Conservation (phyloP, 306 rosid species). For the Calophaca sinica region DNA sequence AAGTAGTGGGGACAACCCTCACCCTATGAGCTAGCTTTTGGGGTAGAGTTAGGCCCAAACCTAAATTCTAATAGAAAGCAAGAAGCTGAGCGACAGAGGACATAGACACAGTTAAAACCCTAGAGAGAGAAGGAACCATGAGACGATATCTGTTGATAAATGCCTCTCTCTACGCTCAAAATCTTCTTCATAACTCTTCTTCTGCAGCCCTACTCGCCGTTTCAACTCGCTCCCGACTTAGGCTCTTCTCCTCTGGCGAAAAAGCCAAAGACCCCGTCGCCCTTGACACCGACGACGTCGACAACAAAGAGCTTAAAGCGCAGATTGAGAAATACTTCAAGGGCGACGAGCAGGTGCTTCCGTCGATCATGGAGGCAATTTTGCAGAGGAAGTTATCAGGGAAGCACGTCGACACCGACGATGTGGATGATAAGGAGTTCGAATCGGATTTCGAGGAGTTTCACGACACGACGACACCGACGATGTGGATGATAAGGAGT, state of each 20-base stretch:
- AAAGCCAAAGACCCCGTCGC: constrained; percentile 31
- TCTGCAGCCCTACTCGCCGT: constrained; percentile 43
- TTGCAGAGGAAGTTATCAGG: constrained; percentile 67
- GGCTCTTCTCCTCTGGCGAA: constrained; percentile 61
- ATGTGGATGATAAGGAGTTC: constrained; percentile 60
- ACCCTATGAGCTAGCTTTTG: no score
- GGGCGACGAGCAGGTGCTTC: constrained; percentile 77
- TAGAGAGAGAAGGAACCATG: constrained; percentile 35
- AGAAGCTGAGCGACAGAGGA: not conserved
- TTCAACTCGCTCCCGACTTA: constrained; percentile 45
- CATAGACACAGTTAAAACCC: constrained; percentile 30
- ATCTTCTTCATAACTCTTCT: constrained; percentile 50
- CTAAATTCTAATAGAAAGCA: not conserved
- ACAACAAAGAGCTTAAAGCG: constrained; percentile 70
- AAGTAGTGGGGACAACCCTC: no score
- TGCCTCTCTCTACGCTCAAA: constrained; percentile 52
- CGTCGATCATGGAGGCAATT: constrained; percentile 70
- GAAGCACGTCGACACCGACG: constrained; percentile 84
- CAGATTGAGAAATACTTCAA: constrained; percentile 69
- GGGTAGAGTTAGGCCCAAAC: no score
- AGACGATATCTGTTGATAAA: constrained; percentile 52
- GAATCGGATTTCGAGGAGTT: constrained; percentile 69
- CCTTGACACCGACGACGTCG: constrained; percentile 51
- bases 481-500: constrained; percentile 52
- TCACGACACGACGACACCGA: no score